phyloP scores from a whole-genome alignment of 129 eudicot genomes.

The Escallonia rubra region DNA sequence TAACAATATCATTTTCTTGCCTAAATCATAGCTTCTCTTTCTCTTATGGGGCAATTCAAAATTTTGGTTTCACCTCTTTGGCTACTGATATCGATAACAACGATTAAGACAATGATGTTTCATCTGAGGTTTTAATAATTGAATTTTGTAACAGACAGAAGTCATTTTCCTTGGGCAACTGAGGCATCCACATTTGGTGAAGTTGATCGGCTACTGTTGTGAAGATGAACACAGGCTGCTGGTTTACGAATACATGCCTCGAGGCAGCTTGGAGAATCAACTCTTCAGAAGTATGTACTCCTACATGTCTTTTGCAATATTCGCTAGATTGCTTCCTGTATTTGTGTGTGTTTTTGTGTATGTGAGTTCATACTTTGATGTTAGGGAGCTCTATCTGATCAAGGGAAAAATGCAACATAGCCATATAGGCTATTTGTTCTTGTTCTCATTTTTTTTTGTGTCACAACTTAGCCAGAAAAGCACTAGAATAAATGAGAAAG shows the following conservation, averaged over 20 bases:
- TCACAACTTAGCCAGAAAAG: not conserved
- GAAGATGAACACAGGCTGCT: conserved; percentile 86
- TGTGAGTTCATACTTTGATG: not conserved
- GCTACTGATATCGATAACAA: no score
- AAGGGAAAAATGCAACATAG: no score
- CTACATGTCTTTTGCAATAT: not conserved
- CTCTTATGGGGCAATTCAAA: no score
- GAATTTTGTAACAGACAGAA: conserved; percentile 51
- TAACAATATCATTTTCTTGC: no score
- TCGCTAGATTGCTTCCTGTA: not conserved
- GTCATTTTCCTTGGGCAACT: conserved; percentile 84
- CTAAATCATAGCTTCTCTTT: no score
- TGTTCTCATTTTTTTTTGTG: not conserved
- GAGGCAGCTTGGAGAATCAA: conserved; percentile 94
- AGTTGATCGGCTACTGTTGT: conserved; percentile 89
- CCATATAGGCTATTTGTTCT: no score
- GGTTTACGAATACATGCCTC: conserved; percentile 87
- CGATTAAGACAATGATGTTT: no score
- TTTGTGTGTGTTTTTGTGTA: not conserved
- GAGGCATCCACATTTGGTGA: conserved; percentile 84
- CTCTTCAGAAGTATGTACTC: conserved; percentile 75
- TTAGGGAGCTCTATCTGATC: no score
- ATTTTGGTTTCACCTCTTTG: no score
- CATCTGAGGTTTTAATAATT: not conserved
- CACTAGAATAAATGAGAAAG: not conserved